Evolutionary conservation across 306 rosid species (phyloP), one percentile per base, ranked within the genome.

Genomic region (Neltuma alba): DNA sequence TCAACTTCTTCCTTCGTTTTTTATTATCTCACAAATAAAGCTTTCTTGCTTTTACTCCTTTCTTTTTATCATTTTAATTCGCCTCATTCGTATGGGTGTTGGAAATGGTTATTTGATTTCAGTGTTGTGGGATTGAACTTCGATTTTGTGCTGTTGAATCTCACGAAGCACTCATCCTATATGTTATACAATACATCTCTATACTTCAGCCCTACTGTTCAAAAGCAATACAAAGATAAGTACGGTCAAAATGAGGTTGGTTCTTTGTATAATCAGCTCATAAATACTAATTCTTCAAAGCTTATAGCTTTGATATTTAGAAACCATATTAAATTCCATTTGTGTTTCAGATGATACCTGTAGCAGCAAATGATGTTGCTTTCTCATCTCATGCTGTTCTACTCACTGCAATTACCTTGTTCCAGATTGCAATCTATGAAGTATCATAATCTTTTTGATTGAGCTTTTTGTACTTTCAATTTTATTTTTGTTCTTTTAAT

Each of bases 311-410:
- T 34, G 21, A 8, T 9, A 6, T 27, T 10, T 8, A 42, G n/a
- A 64, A 20, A 8, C 68, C 23, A 31, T 6, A 34, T 12, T 64
- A 7, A 64, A 34, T 36, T 34, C 38, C 45, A 64, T 64, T 44
- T 67, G 57, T 61, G 50, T 81, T 86, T 71, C 89, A 95, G 99
- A 95, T 93, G 99, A 95, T 93, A 80, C 99, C 99, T 2, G 97
- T 95, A 10, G 99, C 98, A 25, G 90, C 94, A 74, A 95, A 93
- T 66, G 99, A 95, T 82, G 98, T 95, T 25, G 98, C 98, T 70
- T 95, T 95, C 80, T 93, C 99, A 48, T 20, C 20, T 50, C 97
- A 95, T 72, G 99, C 99, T 57, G 99, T 95, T 83, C 62, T 95
- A 10, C 67, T 95, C 42, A 91, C 98, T 2, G 89, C 89, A 77